A percentile compares a stretch with the other conserved stretches of the same genome.
These are phyloP conservation scores for Brasilioporus rufonigricans DNA, from an alignment of 768 basidiomycete genomes.

Conservation along the genomic window DNA sequence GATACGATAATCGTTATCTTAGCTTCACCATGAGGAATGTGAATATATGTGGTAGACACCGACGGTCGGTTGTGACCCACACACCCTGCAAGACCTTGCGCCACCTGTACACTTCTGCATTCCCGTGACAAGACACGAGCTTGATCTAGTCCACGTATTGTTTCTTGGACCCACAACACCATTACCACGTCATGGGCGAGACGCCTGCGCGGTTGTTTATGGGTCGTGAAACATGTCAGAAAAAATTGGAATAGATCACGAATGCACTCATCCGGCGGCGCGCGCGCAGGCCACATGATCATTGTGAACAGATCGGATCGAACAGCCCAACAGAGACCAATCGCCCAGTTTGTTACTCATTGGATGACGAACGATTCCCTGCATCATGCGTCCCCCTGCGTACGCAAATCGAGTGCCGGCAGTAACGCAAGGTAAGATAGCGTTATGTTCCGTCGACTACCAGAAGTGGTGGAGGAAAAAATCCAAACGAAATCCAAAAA, in stretches of 20 bases:
- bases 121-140: not conserved
- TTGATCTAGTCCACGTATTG: not conserved
- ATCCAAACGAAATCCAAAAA: conserved; percentile 7
- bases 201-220: conserved; percentile 2
- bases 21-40: not conserved
- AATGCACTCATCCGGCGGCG: not conserved
- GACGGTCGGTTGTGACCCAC: not conserved
- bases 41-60: not conserved
- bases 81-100: conserved; percentile 11
- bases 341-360: not conserved
- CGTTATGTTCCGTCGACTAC: conserved; percentile 6
- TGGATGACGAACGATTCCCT: not conserved
- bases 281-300: not conserved
- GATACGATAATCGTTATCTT: conserved; percentile 15
- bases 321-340: conserved; percentile 3
- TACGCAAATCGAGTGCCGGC: not conserved
- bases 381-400: not conserved
- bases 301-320: conserved; percentile 4
- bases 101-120: conserved; percentile 18
- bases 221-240: conserved; percentile 5
- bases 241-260: not conserved
- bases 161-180: conserved; percentile 20
- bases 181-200: not conserved
- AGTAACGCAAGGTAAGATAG: conserved; percentile 14
- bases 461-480: not conserved